These are phyloP conservation scores for Exsudoporus frostii DNA, from an alignment of 768 basidiomycete species.

Conservation along the genomic window DNA sequence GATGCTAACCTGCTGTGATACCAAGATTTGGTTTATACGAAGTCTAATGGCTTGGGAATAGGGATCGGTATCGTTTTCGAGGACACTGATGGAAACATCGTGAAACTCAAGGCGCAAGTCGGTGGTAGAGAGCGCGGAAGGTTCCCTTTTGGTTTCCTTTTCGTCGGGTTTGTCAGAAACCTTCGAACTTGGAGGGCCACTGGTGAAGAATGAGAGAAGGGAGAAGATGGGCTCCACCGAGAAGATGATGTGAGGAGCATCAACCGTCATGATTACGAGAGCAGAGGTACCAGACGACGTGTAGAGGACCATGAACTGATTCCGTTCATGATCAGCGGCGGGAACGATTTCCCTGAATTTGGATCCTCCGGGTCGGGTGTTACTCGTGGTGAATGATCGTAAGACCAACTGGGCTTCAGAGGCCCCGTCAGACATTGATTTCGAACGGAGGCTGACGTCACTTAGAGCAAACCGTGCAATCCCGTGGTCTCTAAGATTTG, in stretches of 20 bases:
- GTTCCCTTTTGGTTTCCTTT: constrained; percentile 12
- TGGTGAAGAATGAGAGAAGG: constrained; percentile 80
- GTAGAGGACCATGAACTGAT: constrained; percentile 93
- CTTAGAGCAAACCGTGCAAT: constrained; percentile 85
- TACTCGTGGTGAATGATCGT: constrained; percentile 89
- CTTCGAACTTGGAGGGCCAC: constrained; percentile 39
- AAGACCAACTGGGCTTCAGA: constrained; percentile 83
- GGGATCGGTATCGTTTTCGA: constrained; percentile 77
- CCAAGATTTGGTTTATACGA: constrained; percentile 75
- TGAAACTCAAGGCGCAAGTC: constrained; percentile 86
- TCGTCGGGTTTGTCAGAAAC: constrained; percentile 10
- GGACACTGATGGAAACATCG: constrained; percentile 81
- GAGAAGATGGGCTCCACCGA: constrained; percentile 89
- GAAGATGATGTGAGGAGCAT: constrained; percentile 90
- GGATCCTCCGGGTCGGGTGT: constrained; percentile 77
- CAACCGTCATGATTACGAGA: constrained; percentile 82
- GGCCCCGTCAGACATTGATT: constrained; percentile 79
- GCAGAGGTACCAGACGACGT: constrained; percentile 66
- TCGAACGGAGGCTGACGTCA: constrained; percentile 73
- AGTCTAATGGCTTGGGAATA: constrained; percentile 86
- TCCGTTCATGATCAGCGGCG: constrained; percentile 79
- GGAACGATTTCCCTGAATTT: constrained; percentile 95
- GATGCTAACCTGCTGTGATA: constrained; percentile 83
- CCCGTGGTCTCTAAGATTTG: constrained; percentile 68
- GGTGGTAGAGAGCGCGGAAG: constrained; percentile 24